Evolutionary conservation across 2,329 filamentous ascomycete species (phyloP).

Genomic region (Rasamsonia emersonii): DNA sequence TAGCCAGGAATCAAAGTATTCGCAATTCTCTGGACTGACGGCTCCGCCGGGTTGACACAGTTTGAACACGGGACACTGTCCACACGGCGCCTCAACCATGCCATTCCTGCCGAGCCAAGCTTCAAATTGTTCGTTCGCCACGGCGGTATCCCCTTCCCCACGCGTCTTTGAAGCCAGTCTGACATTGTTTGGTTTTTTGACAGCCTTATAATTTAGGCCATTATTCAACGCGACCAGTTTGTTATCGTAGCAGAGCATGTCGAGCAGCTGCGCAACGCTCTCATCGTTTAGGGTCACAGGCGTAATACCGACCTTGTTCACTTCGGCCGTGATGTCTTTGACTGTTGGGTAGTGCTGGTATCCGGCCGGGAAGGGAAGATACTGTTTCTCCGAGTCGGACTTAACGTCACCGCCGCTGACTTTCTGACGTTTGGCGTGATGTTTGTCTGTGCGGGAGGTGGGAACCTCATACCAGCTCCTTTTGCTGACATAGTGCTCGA

Average conservation of each 20-base stretch:
- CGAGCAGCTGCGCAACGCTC: conserved; percentile 76
- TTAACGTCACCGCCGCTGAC: conserved; percentile 25
- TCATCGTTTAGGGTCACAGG: conserved; percentile 60
- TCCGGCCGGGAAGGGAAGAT: conserved; percentile 50
- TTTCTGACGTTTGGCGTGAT: conserved; percentile 34
- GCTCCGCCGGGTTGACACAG: conserved; percentile 86
- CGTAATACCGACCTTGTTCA: conserved; percentile 61
- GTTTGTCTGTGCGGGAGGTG: conserved; percentile 20
- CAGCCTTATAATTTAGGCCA: conserved; percentile 41
- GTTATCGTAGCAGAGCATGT: conserved; percentile 83
- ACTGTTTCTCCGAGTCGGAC: conserved; percentile 22
- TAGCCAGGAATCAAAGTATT: conserved; percentile 86
- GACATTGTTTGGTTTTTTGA: conserved; percentile 31
- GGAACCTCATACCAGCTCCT: conserved; percentile 59
- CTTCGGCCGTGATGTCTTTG: conserved; percentile 63
- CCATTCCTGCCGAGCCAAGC: conserved; percentile 55
- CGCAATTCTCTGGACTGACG: conserved; percentile 80
- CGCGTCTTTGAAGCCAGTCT: conserved; percentile 7
- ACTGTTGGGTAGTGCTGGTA: conserved; percentile 76
- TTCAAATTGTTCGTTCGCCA: conserved; percentile 22
- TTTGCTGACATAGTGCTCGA: conserved; percentile 64
- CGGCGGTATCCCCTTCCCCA: conserved; percentile 17
- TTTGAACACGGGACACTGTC: conserved; percentile 84
- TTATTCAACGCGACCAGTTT: conserved; percentile 58
- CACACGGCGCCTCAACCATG: conserved; percentile 82